Conservation (phyloP, 345 rosid genomes). For the Stellera chamaejasme region DNA sequence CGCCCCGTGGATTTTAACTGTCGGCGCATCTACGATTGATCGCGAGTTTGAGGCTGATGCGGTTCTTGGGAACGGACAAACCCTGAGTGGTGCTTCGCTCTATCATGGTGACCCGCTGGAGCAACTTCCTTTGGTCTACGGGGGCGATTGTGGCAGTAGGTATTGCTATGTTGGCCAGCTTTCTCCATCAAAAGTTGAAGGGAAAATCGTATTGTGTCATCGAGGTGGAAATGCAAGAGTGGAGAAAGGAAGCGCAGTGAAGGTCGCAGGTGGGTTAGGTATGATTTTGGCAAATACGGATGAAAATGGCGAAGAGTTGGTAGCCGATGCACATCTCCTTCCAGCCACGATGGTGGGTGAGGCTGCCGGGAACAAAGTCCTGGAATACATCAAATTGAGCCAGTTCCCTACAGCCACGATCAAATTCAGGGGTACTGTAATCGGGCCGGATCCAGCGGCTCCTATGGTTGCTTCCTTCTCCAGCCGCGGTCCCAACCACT, state of each 20-base stretch:
- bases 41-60: conserved; percentile 84
- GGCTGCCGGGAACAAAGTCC: conserved; percentile 35
- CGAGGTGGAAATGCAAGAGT: conserved; percentile 65
- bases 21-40: conserved; percentile 82
- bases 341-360: conserved; percentile 62
- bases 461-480: conserved; percentile 72
- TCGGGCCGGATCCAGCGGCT: conserved; percentile 47
- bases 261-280: conserved; percentile 58
- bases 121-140: conserved; percentile 50
- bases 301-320: conserved; percentile 54
- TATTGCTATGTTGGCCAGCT: conserved; percentile 42
- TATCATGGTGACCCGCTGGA: conserved; percentile 48
- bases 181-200: conserved; percentile 28
- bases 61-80: conserved; percentile 52
- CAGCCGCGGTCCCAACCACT: conserved; percentile 62
- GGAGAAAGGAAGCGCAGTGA: conserved; percentile 60
- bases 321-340: conserved; percentile 68
- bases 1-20: conserved; percentile 91
- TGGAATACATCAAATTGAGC: conserved; percentile 28
- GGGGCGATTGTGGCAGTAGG: conserved; percentile 49
- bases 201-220: conserved; percentile 57
- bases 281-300: conserved; percentile 61
- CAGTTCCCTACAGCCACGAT: conserved; percentile 51
- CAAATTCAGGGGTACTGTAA: conserved; percentile 34
- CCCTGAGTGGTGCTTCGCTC: conserved; percentile 53